A percentile compares a stretch with the other conserved stretches of the same genome.
Evolutionary conservation across 371 early-diverging fungal genomes (phyloP).

Genomic region (Vairimorpha ceranae): DNA sequence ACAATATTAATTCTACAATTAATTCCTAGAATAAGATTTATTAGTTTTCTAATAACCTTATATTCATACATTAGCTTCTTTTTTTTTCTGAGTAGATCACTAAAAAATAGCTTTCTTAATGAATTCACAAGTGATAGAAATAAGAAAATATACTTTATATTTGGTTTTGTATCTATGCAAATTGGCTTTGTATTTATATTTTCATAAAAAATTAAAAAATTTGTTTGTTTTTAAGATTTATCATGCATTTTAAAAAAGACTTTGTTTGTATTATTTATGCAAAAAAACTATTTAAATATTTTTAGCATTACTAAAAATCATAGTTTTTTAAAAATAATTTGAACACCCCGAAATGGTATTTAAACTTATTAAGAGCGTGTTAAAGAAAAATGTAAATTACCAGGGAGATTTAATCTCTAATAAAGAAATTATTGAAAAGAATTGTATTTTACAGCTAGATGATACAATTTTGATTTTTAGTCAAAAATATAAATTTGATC

Average conservation of each 20-base stretch:
- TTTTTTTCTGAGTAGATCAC: constrained; percentile 54
- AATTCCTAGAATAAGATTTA: not conserved
- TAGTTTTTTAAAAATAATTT: not conserved
- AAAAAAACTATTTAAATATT: not conserved
- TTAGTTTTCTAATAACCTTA: constrained; percentile 21
- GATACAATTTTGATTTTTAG: not conserved
- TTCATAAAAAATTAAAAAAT: constrained; percentile 35
- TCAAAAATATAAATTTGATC: not conserved
- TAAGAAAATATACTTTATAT: constrained; percentile 56
- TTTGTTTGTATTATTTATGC: not conserved
- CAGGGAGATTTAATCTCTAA: not conserved
- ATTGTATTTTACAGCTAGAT: not conserved
- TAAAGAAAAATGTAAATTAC: not conserved
- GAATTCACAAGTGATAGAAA: constrained; percentile 22
- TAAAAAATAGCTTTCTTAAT: constrained; percentile 46
- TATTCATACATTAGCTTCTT: constrained; percentile 52
- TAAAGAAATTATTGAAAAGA: not conserved
- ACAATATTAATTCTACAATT: constrained; percentile 34
- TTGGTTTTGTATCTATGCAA: constrained; percentile 50
- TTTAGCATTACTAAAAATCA: not conserved
- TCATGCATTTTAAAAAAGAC: not conserved
- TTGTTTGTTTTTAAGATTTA: not conserved
- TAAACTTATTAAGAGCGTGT: not conserved
- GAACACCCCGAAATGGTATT: not conserved
- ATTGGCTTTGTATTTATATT: constrained; percentile 41